A percentile compares a stretch with the other conserved stretches of the same genome.
These are phyloP conservation scores for Camellia oleifera DNA, from an alignment of 179 eudicot genomes.

Conservation along the genomic window DNA sequence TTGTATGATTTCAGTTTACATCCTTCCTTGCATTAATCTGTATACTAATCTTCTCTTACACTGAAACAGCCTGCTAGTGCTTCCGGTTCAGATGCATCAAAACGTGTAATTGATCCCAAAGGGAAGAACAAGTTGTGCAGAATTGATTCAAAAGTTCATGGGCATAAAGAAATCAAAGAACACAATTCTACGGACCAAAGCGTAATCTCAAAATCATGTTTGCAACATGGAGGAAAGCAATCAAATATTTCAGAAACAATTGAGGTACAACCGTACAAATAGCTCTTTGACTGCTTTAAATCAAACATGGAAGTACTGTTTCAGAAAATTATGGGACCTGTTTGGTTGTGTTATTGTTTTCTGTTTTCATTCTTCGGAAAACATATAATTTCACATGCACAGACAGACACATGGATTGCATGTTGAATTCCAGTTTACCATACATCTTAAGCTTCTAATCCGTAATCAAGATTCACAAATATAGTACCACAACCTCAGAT, in stretches of 20 bases:
- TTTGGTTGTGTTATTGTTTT: too few species aligned
- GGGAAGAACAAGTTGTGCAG: slow-evolving; percentile 8
- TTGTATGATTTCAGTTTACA: background rate
- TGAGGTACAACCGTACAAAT: slow-evolving; percentile 27
- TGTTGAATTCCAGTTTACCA: background rate
- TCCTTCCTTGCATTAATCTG: background rate
- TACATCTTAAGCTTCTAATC: background rate
- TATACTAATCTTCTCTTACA: background rate
- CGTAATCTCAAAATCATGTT: slow-evolving; percentile 17
- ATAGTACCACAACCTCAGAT: background rate
- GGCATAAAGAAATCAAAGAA: slow-evolving; percentile 8
- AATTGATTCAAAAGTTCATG: slow-evolving; percentile 17
- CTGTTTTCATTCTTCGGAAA: too few species aligned
- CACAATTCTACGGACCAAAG: background rate
- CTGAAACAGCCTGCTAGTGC: slow-evolving; percentile 15
- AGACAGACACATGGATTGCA: background rate
- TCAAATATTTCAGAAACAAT: slow-evolving; percentile 14
- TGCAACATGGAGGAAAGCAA: slow-evolving; percentile 14
- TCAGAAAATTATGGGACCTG: background rate
- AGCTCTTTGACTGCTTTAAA: background rate
- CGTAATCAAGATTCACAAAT: background rate
- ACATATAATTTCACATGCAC: background rate
- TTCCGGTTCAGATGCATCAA: slow-evolving; percentile 13
- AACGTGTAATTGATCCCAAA: slow-evolving; percentile 6
- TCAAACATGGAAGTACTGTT: background rate